Evolutionary conservation across 2,329 filamentous ascomycete genomes (phyloP).

Genomic region (Canariomyces notabilis): DNA sequence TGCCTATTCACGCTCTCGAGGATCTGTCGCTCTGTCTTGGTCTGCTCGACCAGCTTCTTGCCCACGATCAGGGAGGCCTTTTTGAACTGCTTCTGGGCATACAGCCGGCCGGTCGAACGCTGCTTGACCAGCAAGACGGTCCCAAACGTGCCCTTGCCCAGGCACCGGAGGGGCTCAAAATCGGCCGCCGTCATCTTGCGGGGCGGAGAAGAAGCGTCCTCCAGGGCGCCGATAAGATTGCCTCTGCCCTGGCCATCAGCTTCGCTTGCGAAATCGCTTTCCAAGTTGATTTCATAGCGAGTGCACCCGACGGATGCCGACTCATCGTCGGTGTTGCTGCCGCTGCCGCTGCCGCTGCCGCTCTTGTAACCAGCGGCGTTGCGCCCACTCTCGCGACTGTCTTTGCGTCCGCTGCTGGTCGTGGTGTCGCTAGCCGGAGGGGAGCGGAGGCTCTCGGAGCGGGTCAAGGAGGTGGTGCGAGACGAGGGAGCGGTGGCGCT

Average conservation of each 20-base stretch:
- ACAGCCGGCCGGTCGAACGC: constrained; percentile 77
- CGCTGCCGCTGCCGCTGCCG: constrained; percentile 45
- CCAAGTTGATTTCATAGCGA: constrained; percentile 79
- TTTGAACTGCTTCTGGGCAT: constrained; percentile 97
- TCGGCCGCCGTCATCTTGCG: constrained; percentile 90
- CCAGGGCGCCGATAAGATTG: constrained; percentile 40
- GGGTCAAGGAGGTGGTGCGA: constrained; percentile 52
- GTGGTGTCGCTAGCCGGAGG: constrained; percentile 41
- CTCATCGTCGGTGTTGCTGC: constrained; percentile 58
- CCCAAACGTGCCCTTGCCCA: constrained; percentile 94
- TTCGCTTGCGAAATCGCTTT: constrained; percentile 78
- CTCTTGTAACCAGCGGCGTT: constrained; percentile 46
- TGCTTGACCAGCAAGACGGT: constrained; percentile 94
- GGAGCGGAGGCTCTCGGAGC: constrained; percentile 43
- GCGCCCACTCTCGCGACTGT: constrained; percentile 33
- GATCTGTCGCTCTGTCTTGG: constrained; percentile 91
- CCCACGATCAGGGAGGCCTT: constrained; percentile 94
- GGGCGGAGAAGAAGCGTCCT: constrained; percentile 49
- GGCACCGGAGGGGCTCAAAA: constrained; percentile 83
- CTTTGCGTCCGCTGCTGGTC: constrained; percentile 55
- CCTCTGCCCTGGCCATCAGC: constrained; percentile 42
- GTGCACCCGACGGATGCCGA: constrained; percentile 67
- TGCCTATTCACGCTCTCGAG: constrained; percentile 94
- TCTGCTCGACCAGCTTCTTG: constrained; percentile 94
- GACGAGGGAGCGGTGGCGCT: constrained; percentile 33